Conservation (phyloP, 345 rosid species). For the Ceriops decandra region DNA sequence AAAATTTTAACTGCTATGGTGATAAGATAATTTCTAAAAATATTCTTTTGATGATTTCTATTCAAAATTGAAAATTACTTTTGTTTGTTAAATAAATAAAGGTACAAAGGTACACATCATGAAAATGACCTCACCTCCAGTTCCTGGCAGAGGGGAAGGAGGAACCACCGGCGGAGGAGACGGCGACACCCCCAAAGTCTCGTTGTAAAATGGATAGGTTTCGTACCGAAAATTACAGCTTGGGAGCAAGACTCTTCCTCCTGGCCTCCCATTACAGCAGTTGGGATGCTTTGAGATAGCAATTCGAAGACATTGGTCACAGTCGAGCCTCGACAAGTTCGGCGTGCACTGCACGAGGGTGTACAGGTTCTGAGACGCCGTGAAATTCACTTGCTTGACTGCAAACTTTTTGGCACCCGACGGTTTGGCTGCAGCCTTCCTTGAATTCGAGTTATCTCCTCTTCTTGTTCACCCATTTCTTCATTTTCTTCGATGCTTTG, state of each 20-base stretch:
- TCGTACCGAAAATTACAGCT: slow-evolving; percentile 49
- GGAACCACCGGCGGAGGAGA: not conserved
- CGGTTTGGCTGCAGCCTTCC: too few species aligned
- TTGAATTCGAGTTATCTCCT: too few species aligned
- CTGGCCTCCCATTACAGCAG: slow-evolving; percentile 30
- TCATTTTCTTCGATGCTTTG: too few species aligned
- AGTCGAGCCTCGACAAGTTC: slow-evolving; percentile 32
- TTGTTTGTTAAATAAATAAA: too few species aligned
- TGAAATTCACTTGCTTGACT: too few species aligned
- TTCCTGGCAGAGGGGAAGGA: slow-evolving; percentile 15
- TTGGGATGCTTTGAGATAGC: slow-evolving; percentile 13
- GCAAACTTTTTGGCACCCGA: too few species aligned
- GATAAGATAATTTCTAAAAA: too few species aligned
- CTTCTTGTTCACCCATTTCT: too few species aligned
- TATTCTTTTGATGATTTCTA: too few species aligned
- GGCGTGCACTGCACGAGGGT: slow-evolving; percentile 44
- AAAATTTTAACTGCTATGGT: not conserved
- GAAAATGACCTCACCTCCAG: slow-evolving; percentile 13
- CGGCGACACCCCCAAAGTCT: not conserved
- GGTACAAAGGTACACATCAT: not conserved
- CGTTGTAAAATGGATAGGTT: slow-evolving; percentile 27
- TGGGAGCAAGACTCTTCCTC: slow-evolving; percentile 31
- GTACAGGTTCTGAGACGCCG: too few species aligned
- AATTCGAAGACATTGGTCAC: slow-evolving; percentile 30
- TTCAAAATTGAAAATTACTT: too few species aligned